Base-by-base conservation (phyloP, 2,329 filamentous ascomycete genomes). In the Arthrinium puccinioides region DNA sequence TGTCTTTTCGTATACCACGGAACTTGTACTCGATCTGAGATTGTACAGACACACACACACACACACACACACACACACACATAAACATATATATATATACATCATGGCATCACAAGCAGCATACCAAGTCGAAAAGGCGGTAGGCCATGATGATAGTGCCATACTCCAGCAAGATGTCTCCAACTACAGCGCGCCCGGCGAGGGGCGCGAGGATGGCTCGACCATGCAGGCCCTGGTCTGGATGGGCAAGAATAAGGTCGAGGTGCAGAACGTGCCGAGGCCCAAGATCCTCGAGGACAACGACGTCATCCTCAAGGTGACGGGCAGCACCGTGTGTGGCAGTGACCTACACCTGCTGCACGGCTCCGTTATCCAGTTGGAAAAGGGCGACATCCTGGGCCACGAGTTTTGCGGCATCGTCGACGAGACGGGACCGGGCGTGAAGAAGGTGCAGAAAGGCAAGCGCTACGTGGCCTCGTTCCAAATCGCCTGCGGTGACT, bases 281-380 rank as follows among this genome's bases (percentile, higher is more conserved):
- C 87, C 87, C 3, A 79, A 72, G 49, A 69, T 92, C 21, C 57
- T 90, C 19, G 85, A 92, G 56, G 72, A 78, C 29, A 65, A 67
- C 36, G 87, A 94, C 54, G 85, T 89, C 9, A 87, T 94, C 42
- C 66, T 92, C 47, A 87, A 82, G 54, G 75, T 94, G 23, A 94
- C 73, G 0, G 72, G 72, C n/a, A 71, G 57, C 43, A 76, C 74
- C 2, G 64, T 79, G 21, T 79, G 74, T 48, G 74, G 74, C 16
- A 75, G 69, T 29, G 75, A 79, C 46, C 57, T 79, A 6, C 75
- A 79, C 40, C 57, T 78, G n/a, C 61, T 73, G 3, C 72, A 78
- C 42, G 70, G 69, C 55, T 47, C 66, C 4, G 63, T 85, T 29
- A 55, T 81, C 8, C 66, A 84, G 51, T 56, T 84, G 38, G 57